A percentile compares a stretch with the other conserved stretches of the same genome.
These are phyloP conservation scores for Leishmania lainsoni DNA, from an alignment of 208 protist genomes.

Conservation along the genomic window DNA sequence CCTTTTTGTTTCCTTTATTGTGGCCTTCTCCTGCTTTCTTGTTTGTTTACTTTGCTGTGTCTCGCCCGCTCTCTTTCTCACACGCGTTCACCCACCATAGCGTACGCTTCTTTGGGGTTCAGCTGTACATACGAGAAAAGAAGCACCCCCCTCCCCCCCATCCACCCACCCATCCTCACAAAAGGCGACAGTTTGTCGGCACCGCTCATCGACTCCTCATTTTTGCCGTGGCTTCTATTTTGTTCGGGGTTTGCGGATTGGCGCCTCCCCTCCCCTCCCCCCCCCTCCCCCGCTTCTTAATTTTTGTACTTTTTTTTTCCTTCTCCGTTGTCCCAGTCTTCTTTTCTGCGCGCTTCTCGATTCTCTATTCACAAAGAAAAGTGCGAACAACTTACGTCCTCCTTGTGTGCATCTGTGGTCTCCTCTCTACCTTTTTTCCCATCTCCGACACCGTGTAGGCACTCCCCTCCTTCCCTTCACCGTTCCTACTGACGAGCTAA, in stretches of 20 bases:
- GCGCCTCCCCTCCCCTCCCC: no score
- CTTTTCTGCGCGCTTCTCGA: slow-evolving; percentile 1
- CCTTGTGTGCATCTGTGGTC: background rate
- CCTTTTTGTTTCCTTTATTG: background rate
- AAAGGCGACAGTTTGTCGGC: background rate
- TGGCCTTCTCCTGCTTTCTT: background rate
- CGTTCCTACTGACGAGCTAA: background rate
- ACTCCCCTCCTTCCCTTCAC: background rate
- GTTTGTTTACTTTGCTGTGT: background rate
- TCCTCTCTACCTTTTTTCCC: background rate
- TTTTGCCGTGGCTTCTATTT: background rate
- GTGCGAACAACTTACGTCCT: background rate
- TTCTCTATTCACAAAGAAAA: background rate
- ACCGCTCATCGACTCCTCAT: background rate
- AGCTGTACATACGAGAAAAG: background rate
- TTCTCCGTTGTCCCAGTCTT: background rate
- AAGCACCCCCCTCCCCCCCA: background rate
- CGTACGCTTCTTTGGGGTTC: background rate
- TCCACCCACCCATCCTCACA: no score
- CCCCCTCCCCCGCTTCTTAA: no score
- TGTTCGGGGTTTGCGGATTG: no score
- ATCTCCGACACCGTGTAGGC: background rate
- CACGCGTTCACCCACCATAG: background rate
- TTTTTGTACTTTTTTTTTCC: background rate
- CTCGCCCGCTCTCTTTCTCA: background rate